Evolutionary conservation across 1,139 yeast species (phyloP).

Genomic region (Yamadazyma atlantica): DNA sequence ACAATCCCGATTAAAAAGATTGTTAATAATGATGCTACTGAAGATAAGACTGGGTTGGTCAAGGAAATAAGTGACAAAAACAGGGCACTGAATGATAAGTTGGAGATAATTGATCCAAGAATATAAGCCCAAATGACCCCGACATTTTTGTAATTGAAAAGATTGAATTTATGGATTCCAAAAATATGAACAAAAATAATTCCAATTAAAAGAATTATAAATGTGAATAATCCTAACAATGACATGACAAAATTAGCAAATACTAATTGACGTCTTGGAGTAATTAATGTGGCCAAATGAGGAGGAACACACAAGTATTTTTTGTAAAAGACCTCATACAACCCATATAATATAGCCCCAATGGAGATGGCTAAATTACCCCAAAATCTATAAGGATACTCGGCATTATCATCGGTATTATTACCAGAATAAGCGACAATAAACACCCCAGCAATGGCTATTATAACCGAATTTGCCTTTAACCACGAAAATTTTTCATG

Average conservation of each 20-base stretch:
- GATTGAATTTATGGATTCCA: slow-evolving; percentile 58
- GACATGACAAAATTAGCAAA: slow-evolving; percentile 50
- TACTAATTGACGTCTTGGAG: slow-evolving; percentile 49
- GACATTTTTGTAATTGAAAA: slow-evolving; percentile 47
- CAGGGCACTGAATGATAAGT: slow-evolving; percentile 68
- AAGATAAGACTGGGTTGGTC: slow-evolving; percentile 82
- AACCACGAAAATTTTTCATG: slow-evolving; percentile 64
- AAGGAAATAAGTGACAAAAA: slow-evolving; percentile 79
- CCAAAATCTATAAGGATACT: slow-evolving; percentile 60
- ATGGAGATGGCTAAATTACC: slow-evolving; percentile 72
- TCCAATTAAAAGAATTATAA: slow-evolving; percentile 47
- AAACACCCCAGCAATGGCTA: slow-evolving; percentile 75
- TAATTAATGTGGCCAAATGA: slow-evolving; percentile 42
- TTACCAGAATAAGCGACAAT: slow-evolving; percentile 74
- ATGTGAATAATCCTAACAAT: slow-evolving; percentile 61
- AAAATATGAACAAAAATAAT: slow-evolving; percentile 52
- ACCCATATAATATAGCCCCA: slow-evolving; percentile 84
- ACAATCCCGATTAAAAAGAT: slow-evolving; percentile 77
- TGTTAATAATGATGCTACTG: slow-evolving; percentile 78
- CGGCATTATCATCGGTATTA: slow-evolving; percentile 22
- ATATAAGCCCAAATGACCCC: slow-evolving; percentile 45
- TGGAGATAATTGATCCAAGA: slow-evolving; percentile 54
- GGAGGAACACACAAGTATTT: slow-evolving; percentile 72
- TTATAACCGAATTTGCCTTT: slow-evolving; percentile 66
- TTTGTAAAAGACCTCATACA: slow-evolving; percentile 83